Percentiles rank a stretch among this genome's conserved stretches.
Conservation (phyloP, 78 protist species). For the Dictyostelium firmibasis region DNA sequence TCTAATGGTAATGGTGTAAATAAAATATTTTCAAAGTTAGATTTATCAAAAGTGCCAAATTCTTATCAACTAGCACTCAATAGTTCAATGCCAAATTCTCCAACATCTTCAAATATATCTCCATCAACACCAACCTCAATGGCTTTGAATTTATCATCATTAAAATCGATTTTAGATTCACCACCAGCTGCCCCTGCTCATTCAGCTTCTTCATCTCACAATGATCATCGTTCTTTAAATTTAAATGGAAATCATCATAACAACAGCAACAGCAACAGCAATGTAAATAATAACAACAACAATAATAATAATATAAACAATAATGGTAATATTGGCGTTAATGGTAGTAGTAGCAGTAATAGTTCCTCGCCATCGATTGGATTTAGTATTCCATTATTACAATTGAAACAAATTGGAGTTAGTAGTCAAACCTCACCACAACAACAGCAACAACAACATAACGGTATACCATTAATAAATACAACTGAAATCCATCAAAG, state of each 20-base stretch:
- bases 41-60: constrained; percentile 4
- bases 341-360: not conserved
- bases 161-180: not conserved
- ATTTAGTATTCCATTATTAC: not conserved
- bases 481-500: not conserved
- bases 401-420: not conserved
- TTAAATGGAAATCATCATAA: not conserved
- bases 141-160: not conserved
- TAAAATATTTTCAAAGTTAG: not conserved
- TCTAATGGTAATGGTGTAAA: not conserved
- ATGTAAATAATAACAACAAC: not conserved
- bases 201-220: not conserved
- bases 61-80: not conserved
- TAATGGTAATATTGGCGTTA: not conserved
- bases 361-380: not conserved
- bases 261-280: not conserved
- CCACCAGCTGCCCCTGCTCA: constrained; percentile 1
- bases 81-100: not conserved
- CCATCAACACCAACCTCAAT: constrained; percentile 10
- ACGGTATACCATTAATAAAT: not conserved
- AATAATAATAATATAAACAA: no score
- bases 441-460: not conserved
- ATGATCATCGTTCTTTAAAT: not conserved
- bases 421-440: not conserved
- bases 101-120: not conserved